Evolutionary conservation across 352 stramenopile species (phyloP), one percentile per base, ranked within the genome.

Genomic region (Pythium utonaiense): DNA sequence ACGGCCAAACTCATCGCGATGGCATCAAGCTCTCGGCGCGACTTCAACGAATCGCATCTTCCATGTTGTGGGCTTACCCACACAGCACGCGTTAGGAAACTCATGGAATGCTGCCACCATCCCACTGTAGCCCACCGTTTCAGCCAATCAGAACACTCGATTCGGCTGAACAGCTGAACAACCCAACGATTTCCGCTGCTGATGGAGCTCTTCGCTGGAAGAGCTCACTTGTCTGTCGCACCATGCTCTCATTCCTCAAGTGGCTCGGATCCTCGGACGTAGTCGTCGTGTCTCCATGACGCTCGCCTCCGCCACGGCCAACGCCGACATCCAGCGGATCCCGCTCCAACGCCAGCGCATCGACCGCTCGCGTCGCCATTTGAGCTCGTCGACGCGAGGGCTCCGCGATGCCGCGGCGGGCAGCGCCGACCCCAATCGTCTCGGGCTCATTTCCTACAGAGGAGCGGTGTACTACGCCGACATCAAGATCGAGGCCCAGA

Each of bases 401-500:
- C 40, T 47, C 12, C 40, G 40, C 40, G 40, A 47, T 12, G 40
- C 21, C 8, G 30, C 17, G 9, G 19, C 47, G 19, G 36, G 4
- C 17, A 48, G 44, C 49, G 24, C 49, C 4, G 41, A 47, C 28
- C 30, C 30, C 25, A 49, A 71, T 44, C 53, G 60, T 22, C 52
- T 86, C 33, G 53, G 66, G 28, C 68, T 87, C 62, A 64, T 67
- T 51, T 86, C 82, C 56, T 86, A 86, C 67, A 55, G 75, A 28
- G 73, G 73, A 34, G 77, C 78, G 21, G 86, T 86, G 56, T 93
- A 89, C 77, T 80, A 82, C 21, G 80, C 75, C 17, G 64, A 78
- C 33, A 66, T 93, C 21, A 38, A 51, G n/a, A 67, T 93, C 38
- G 69, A 75, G 48, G 53, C 53, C 47, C 63, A 65, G 6, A 61